phyloP scores from a whole-genome alignment of 2,329 filamentous ascomycete species.

The Fonsecaea pedrosoi region DNA sequence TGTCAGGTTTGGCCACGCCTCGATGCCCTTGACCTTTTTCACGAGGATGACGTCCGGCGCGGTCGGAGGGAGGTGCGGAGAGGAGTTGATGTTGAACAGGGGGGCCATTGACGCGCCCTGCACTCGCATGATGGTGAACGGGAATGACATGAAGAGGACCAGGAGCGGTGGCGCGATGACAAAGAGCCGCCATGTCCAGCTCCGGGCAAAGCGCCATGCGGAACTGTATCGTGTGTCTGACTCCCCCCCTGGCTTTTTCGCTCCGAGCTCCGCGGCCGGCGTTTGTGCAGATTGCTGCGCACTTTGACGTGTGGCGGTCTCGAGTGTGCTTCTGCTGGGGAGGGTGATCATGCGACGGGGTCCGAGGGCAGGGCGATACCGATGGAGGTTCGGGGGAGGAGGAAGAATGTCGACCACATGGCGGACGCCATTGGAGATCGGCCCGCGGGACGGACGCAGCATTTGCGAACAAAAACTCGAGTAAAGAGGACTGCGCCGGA shows the following conservation, averaged over 20 bases:
- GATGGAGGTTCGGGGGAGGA: not conserved
- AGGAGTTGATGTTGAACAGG: conserved; percentile 71
- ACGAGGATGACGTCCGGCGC: conserved; percentile 50
- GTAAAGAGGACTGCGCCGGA: not conserved
- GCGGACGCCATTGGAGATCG: not conserved
- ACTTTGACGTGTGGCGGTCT: not conserved
- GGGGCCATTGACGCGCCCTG: conserved; percentile 74
- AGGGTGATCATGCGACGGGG: not conserved
- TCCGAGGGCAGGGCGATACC: not conserved
- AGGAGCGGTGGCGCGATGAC: conserved; percentile 47
- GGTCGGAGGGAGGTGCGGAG: conserved; percentile 51
- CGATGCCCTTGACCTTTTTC: conserved; percentile 24
- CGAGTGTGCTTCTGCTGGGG: not conserved
- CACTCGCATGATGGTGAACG: conserved; percentile 51
- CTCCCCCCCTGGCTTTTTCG: not conserved
- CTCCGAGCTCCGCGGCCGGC: not conserved
- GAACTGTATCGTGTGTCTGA: not conserved
- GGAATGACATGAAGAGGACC: conserved; percentile 51
- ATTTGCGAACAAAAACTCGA: conserved; percentile 8
- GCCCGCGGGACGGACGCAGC: conserved; percentile 21
- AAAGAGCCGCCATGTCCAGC: conserved; percentile 32
- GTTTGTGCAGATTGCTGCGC: not conserved
- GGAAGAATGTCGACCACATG: not conserved
- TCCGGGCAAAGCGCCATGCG: conserved; percentile 12
- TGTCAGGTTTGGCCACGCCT: not conserved